phyloP scores from a whole-genome alignment of 805 yeast genomes.

The Metschnikowia shivogae region DNA sequence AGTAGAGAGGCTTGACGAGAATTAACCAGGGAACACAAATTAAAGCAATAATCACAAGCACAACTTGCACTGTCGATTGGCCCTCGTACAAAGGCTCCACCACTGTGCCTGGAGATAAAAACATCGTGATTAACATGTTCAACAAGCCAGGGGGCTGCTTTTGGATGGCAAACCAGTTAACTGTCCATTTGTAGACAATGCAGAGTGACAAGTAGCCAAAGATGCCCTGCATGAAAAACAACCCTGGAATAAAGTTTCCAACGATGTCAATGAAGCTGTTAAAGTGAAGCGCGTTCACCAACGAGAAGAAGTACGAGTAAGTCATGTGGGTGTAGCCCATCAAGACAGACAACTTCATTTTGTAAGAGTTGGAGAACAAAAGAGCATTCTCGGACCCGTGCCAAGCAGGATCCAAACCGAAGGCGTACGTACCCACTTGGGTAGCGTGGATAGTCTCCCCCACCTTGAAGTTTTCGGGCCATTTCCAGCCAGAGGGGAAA shows the following conservation, averaged over 20 bases:
- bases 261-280: slow-evolving; percentile 71
- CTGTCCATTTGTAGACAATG: slow-evolving; percentile 90
- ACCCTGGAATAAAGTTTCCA: slow-evolving; percentile 93
- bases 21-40: slow-evolving; percentile 91
- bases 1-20: slow-evolving; percentile 73
- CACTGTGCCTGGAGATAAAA: slow-evolving; percentile 84
- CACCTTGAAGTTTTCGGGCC: slow-evolving; percentile 71
- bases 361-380: slow-evolving; percentile 89
- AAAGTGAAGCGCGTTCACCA: slow-evolving; percentile 71
- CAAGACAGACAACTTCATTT: slow-evolving; percentile 92
- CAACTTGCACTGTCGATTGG: slow-evolving; percentile 70
- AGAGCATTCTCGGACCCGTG: slow-evolving; percentile 93
- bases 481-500: slow-evolving; percentile 87
- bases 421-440: slow-evolving; percentile 62
- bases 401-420: slow-evolving; percentile 95
- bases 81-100: slow-evolving; percentile 78
- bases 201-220: slow-evolving; percentile 87
- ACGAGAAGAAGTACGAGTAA: slow-evolving; percentile 79
- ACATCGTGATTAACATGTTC: slow-evolving; percentile 95
- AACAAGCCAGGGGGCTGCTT: slow-evolving; percentile 87
- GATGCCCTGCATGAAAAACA: slow-evolving; percentile 92
- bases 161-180: slow-evolving; percentile 79
- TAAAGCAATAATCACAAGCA: slow-evolving; percentile 71
- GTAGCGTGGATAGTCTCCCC: slow-evolving; percentile 71
- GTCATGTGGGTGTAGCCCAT: slow-evolving; percentile 96